Percentiles rank a stretch among this genome's conserved stretches.
Conservation (phyloP, 305 asterid species). For the Fraxinus latifolia region DNA sequence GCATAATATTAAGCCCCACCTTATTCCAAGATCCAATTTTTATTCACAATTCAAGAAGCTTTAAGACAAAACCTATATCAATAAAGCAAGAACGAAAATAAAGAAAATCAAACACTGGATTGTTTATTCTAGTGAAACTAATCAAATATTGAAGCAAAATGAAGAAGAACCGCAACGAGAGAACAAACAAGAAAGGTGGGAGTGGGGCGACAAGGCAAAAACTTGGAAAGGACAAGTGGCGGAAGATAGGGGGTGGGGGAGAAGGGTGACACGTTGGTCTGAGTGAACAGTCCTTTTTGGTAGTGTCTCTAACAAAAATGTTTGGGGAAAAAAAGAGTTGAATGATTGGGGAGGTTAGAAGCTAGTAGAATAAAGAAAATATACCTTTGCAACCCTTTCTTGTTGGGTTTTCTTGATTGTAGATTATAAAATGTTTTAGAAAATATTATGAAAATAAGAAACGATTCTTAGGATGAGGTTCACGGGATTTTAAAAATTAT, state of each 20-base stretch:
- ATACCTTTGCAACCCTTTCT: neutral
- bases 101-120: conserved; percentile 2
- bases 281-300: conserved; percentile 42
- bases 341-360: neutral
- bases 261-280: conserved; percentile 58
- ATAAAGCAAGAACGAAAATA: conserved; percentile 11
- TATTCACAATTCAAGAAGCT: conserved; percentile 6
- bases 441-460: no score
- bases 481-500: no score
- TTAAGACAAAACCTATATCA: neutral
- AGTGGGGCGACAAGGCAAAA: conserved; percentile 15
- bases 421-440: no score
- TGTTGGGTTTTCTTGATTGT: neutral
- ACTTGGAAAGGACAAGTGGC: conserved; percentile 62
- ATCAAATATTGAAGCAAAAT: conserved; percentile 19
- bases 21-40: conserved; percentile 31
- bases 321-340: conserved; percentile 13
- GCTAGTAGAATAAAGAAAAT: neutral
- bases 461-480: no score
- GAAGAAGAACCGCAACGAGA: neutral
- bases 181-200: conserved; percentile 18
- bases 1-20: conserved; percentile 38
- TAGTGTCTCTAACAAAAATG: conserved; percentile 39
- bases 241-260: conserved; percentile 21
- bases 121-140: neutral